Evolutionary conservation across 2,329 filamentous ascomycete genomes (phyloP), one percentile per base, ranked within the genome.

Genomic region (Zymoseptoria pseudotritici): DNA sequence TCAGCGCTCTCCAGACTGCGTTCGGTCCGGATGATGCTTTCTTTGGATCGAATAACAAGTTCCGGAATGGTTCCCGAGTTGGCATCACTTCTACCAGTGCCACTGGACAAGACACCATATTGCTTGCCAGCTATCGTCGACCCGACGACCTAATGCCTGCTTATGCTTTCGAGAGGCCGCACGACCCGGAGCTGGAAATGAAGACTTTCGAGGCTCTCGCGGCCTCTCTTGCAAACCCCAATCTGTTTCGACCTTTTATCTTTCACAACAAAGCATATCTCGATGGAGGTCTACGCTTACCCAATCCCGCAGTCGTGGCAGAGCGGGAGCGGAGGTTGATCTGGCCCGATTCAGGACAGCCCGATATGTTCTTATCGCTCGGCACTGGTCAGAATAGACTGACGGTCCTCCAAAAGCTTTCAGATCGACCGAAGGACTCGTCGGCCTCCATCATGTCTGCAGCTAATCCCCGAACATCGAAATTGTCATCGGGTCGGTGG

Each of bases 201-300:
- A 79, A 77, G 63, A 75, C 78, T 3, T 82, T 80, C 79, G 77
- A 83, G 72, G 79, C 79, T 19, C 75, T 79, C 2, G 74, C 81
- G 17, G 81, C 80, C 5, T 80, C 80, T 1, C 76, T 78, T 1
- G 79, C 81, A 4, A 77, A 78, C 3, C 80, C 80, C 2, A 74
- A 72, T 1, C 80, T 77, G 61, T 83, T 83, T 70, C 79, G 80
- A 61, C 77, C 79, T 6, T 82, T 81, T 70, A 71, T 75, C n/a
- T 66, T 65, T 52, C 78, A 83, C 57, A 72, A 74, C 4, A 73
- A 74, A 3, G 78, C 79, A 0, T 84, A 82, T 61, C 70, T 79
- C 0, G 81, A 83, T 58, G 80, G 80, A 2, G 79, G 75, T 2
- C 69, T 82, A 0, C 75, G 77, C 10, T 77, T 79, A 68, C 79